Base-by-base conservation (phyloP, 768 basidiomycete species). In the Boletus insuetus region DNA sequence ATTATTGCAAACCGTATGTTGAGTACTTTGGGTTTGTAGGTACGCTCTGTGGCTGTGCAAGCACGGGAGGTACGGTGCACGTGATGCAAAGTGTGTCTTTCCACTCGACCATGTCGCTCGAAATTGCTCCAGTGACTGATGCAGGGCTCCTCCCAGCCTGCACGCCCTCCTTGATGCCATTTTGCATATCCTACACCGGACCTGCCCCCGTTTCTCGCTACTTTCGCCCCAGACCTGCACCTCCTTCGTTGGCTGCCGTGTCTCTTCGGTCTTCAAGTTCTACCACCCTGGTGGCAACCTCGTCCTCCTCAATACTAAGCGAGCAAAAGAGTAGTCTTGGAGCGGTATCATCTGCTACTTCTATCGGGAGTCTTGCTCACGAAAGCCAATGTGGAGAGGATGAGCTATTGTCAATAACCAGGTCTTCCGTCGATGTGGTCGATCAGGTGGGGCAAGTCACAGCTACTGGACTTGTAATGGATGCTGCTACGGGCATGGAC, bases 161-260 rank as follows among this genome's bases (percentile, higher is more conserved):
- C 45, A 74, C 72, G 3, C 89, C 88, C 1, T 79, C 85, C 64
- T 77, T 94, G 31, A 91, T 94, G 88, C 91, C 91, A 6, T 94
- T 94, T 58, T 83, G 87, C 61, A 84, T 93, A 45, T 71, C 77
- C 13, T 83, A 91, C 69, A 75, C 79, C 11, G 91, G 91, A 0
- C 78, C 79, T 19, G 90, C 91, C 1, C 83, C 85, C 6, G 74
- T 93, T 17, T 86, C 86, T 4, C 85, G 86, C 6, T 94, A 85
- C 68, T 84, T 93, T 68, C 79, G 78, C 43, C 75, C 85, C 49
- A 78, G 78, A 51, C 68, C 74, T 4, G 65, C 64, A n/a, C 67
- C 68, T 5, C 35, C 64, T 19, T 56, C 65, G 12, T 45, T 57
- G 22, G 61, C 34, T 14, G 19, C 38, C 44, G 19, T 57, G 20